Evolutionary conservation across 257 asterid species (phyloP).

Genomic region (Salvia splendens): DNA sequence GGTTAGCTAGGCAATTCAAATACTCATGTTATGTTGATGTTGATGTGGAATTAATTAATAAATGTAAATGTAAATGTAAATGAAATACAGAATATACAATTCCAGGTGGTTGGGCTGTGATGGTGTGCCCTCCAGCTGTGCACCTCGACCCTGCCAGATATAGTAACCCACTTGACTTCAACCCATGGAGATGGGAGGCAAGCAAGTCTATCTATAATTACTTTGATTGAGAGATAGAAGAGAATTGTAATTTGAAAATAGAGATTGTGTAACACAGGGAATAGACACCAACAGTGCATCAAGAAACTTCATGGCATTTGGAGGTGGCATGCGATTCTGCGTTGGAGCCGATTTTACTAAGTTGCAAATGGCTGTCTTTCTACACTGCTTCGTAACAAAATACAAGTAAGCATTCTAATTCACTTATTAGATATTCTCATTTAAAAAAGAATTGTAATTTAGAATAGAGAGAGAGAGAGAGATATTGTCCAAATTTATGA

Average conservation of each 20-base stretch:
- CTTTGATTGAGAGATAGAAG: too few species aligned
- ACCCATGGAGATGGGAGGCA: constrained; percentile 96
- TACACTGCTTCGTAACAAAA: constrained; percentile 73
- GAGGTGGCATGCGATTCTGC: constrained; percentile 93
- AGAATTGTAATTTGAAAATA: too few species aligned
- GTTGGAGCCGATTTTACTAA: constrained; percentile 91
- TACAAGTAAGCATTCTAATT: constrained; percentile 58
- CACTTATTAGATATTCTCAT: too few species aligned
- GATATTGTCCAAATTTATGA: too few species aligned
- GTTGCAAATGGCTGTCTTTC: constrained; percentile 85
- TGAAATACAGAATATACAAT: constrained; percentile 65
- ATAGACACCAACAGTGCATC: constrained; percentile 67
- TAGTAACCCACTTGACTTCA: constrained; percentile 71
- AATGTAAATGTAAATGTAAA: too few species aligned
- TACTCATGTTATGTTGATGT: too few species aligned
- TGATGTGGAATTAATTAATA: constrained; percentile 5
- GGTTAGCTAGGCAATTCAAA: constrained; percentile 42
- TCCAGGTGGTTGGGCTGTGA: constrained; percentile 93
- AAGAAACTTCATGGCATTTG: constrained; percentile 94
- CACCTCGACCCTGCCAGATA: constrained; percentile 75
- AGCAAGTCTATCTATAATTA: constrained; percentile 10
- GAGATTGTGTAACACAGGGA: constrained; percentile 45
- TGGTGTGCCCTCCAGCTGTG: constrained; percentile 97
- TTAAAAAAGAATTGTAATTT: too few species aligned
- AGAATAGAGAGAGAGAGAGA: too few species aligned